A percentile compares a stretch with the other conserved stretches of the same genome.
phyloP scores from a whole-genome alignment of 257 asterid species.

The Solanum virginianum region DNA sequence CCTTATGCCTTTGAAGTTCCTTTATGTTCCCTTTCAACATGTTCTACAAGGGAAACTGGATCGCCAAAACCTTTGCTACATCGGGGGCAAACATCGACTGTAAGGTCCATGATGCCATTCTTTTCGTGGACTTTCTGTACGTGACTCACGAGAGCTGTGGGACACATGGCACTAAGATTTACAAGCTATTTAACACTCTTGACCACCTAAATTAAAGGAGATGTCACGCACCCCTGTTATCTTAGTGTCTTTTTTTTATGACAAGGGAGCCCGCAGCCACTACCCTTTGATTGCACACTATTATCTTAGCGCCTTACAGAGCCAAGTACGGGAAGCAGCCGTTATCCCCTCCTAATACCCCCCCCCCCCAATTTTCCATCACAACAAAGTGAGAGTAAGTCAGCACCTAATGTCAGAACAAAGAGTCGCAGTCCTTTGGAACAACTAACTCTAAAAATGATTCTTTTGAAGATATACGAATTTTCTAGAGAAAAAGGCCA shows the following conservation, averaged over 20 bases:
- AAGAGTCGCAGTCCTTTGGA: background rate
- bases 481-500: too few species aligned
- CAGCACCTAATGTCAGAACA: background rate
- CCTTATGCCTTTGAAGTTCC: constrained; percentile 56
- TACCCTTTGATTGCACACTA: too few species aligned
- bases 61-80: constrained; percentile 85
- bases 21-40: constrained; percentile 80
- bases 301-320: background rate
- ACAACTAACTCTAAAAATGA: background rate
- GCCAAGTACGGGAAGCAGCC: background rate
- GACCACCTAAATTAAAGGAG: background rate
- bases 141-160: constrained; percentile 65
- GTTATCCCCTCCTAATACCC: background rate
- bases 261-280: too few species aligned
- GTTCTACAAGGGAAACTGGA: constrained; percentile 83
- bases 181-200: too few species aligned
- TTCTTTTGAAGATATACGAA: too few species aligned
- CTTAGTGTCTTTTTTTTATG: too few species aligned
- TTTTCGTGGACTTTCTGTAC: constrained; percentile 72
- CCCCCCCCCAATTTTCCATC: background rate
- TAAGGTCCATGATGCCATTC: constrained; percentile 65
- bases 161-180: too few species aligned
- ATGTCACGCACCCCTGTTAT: background rate
- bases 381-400: background rate
- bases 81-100: constrained; percentile 81